phyloP scores from a whole-genome alignment of 2,329 filamentous ascomycete species.

The Neocucurbitaria cava region DNA sequence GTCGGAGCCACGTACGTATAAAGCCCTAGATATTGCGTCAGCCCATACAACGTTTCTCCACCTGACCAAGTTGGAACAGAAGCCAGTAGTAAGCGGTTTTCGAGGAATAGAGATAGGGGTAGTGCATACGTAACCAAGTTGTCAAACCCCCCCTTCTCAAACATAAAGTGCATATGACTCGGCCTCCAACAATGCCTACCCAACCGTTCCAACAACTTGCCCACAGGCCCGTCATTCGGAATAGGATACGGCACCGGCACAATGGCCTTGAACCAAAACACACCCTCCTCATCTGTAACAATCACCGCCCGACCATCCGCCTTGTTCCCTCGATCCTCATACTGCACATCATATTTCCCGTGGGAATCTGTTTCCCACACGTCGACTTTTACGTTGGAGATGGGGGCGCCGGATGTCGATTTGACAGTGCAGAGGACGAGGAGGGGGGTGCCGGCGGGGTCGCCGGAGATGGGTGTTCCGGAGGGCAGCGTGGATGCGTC shows the following conservation, averaged over 20 bases:
- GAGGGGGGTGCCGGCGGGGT: slow-evolving; percentile 72
- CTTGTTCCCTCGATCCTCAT: slow-evolving; percentile 62
- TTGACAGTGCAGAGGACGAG: slow-evolving; percentile 76
- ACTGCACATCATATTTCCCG: slow-evolving; percentile 85
- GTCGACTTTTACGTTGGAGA: slow-evolving; percentile 74
- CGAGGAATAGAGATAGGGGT: not conserved
- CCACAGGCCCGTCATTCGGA: slow-evolving; percentile 79
- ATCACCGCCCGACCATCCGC: slow-evolving; percentile 78
- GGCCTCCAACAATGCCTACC: slow-evolving; percentile 46
- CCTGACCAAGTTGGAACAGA: not conserved
- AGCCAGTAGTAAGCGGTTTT: too few species aligned
- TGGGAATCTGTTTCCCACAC: slow-evolving; percentile 85
- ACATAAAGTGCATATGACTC: slow-evolving; percentile 66
- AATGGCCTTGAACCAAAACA: slow-evolving; percentile 86
- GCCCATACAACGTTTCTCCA: not conserved
- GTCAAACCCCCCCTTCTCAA: slow-evolving; percentile 65
- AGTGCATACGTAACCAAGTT: slow-evolving; percentile 77
- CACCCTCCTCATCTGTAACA: slow-evolving; percentile 71
- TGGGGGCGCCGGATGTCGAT: slow-evolving; percentile 68
- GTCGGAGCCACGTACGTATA: slow-evolving; percentile 79
- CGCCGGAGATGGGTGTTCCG: slow-evolving; percentile 70
- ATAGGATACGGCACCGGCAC: slow-evolving; percentile 87
- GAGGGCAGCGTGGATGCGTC: slow-evolving; percentile 67
- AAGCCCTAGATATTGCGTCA: slow-evolving; percentile 59
- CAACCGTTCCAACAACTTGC: slow-evolving; percentile 36